Percentiles rank a stretch among this genome's conserved stretches.
phyloP scores from a whole-genome alignment of 129 eudicot genomes.

The Flaveria ramosissima region DNA sequence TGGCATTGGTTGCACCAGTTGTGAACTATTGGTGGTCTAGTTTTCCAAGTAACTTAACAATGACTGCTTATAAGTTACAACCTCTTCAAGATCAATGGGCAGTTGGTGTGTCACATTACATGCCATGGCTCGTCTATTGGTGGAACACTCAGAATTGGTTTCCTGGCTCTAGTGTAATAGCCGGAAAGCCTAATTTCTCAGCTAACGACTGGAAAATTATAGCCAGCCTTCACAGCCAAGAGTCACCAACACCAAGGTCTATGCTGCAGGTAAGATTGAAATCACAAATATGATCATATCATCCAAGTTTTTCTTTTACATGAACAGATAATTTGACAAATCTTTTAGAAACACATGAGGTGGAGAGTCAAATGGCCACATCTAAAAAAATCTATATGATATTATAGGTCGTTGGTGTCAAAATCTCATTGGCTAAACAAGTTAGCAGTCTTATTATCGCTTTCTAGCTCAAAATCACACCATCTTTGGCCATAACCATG shows the following conservation, averaged over 20 bases:
- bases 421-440: no score
- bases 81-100: conserved; percentile 66
- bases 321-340: no score
- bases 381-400: no score
- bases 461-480: no score
- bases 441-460: no score
- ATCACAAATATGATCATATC: no score
- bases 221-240: conserved; percentile 19
- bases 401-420: no score
- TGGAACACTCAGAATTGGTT: conserved; percentile 85
- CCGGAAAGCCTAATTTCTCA: conserved; percentile 50
- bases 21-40: conserved; percentile 87
- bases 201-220: conserved; percentile 52
- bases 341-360: no score
- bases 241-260: not conserved
- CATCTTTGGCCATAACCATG: no score
- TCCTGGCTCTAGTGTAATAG: conserved; percentile 59
- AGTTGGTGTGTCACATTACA: conserved; percentile 58
- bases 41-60: conserved; percentile 53
- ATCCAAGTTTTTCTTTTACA: no score
- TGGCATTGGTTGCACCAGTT: conserved; percentile 67
- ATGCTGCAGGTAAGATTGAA: conserved; percentile 18
- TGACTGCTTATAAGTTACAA: conserved; percentile 57
- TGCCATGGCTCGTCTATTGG: conserved; percentile 78
- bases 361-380: no score